Base-by-base conservation (phyloP, 1,284 basidiomycete genomes). In the Leccinum variabile region DNA sequence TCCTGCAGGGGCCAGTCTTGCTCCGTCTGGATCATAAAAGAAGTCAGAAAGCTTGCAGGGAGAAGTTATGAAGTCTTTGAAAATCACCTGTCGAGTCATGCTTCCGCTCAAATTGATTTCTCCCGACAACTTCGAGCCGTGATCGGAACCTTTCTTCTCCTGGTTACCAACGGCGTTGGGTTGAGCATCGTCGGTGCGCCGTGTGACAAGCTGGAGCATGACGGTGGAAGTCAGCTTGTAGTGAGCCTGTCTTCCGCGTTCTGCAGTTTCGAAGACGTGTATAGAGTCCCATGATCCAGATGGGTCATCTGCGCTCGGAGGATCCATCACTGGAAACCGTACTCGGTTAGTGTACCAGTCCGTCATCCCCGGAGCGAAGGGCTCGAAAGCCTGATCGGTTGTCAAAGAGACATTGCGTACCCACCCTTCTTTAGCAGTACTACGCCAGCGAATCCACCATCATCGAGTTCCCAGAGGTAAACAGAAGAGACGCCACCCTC, bases 141-240 rank as follows among this genome's bases (percentile, higher is more conserved):
- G 79, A 37, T 75, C 66, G 5, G 71, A 72, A 65, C 75, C 78
- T 57, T 75, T 79, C 56, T 76, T 77, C n/a, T 75, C 73, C 44
- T 65, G 65, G 35, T 22, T 66, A 28, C 56, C 60, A 44, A 66
- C 33, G 46, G 57, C n/a, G 60, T 74, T 68, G 30, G 75, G 79
- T 64, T 74, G 74, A 54, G 75, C 78, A 25, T 81, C 80, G 57
- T 81, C 76, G 55, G 73, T 73, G 68, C 75, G 84, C 54, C 83
- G 84, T 54, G 91, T 89, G 59, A 90, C 81, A 55, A 99, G 85
- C 65, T 95, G 91, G n/a, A 99, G 87, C 93, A 99, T 98, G 66
- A 99, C 87, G 2, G 97, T 99, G 46, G 93, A 95, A 1, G 97
- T 99, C 63, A 99, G 83, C 79, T 98, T 98, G 81, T 99, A 99